phyloP scores from a whole-genome alignment of 192 early-diverging fungal genomes.

The Coemansia sp. region DNA sequence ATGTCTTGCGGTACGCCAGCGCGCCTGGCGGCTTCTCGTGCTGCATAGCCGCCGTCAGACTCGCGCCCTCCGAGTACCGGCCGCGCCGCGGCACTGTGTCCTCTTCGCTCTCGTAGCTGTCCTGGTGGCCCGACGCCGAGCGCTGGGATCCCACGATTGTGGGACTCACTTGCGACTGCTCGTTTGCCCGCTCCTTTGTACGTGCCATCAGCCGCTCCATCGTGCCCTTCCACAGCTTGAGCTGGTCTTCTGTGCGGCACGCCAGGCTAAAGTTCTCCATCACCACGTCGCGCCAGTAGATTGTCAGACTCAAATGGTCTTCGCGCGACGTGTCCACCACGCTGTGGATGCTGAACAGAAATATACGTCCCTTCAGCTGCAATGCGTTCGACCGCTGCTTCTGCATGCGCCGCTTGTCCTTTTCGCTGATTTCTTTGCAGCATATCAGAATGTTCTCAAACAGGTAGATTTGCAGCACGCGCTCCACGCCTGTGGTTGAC shows the following conservation, averaged over 20 bases:
- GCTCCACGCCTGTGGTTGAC: conserved; percentile 72
- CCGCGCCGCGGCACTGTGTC: conserved; percentile 33
- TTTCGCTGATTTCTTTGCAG: conserved; percentile 82
- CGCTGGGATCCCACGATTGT: conserved; percentile 14
- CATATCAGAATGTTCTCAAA: conserved; percentile 92
- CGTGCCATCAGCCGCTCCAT: conserved; percentile 68
- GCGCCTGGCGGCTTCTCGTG: conserved; percentile 28
- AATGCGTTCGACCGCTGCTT: conserved; percentile 47
- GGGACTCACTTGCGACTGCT: conserved; percentile 14
- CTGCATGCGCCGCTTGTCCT: conserved; percentile 59
- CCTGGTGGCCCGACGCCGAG: conserved; percentile 16
- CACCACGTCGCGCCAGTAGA: conserved; percentile 84
- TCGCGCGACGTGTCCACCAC: conserved; percentile 64
- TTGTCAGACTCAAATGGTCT: conserved; percentile 56
- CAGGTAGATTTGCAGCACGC: conserved; percentile 82
- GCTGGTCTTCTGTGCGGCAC: conserved; percentile 87
- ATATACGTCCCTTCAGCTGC: conserved; percentile 86
- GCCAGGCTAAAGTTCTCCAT: conserved; percentile 86
- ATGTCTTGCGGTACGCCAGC: conserved; percentile 47
- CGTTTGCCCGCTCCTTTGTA: conserved; percentile 45
- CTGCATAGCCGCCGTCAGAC: conserved; percentile 42
- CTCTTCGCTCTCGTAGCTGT: conserved; percentile 31
- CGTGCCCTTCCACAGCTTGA: conserved; percentile 82
- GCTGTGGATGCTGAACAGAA: conserved; percentile 72
- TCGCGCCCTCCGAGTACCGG: conserved; percentile 48